A percentile compares a stretch with the other conserved stretches of the same genome.
phyloP scores from a whole-genome alignment of 1,139 yeast genomes.

The Saccharomyces hybrid region DNA sequence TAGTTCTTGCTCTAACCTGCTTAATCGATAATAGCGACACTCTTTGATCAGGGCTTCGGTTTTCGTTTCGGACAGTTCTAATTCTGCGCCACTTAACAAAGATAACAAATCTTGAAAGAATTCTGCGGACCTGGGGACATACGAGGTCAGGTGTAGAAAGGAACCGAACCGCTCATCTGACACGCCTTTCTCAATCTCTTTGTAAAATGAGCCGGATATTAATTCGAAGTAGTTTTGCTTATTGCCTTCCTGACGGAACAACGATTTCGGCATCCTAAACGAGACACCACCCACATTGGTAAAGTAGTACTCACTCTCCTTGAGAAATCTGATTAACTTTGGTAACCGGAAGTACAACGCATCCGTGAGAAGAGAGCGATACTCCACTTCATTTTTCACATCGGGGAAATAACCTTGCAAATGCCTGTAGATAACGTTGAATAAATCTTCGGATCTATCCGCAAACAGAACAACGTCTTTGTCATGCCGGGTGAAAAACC shows the following conservation, averaged over 20 bases:
- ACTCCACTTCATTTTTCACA: slow-evolving; percentile 51
- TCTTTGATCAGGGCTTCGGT: slow-evolving; percentile 46
- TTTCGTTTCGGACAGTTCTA: slow-evolving; percentile 49
- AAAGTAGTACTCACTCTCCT: slow-evolving; percentile 45
- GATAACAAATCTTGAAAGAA: slow-evolving; percentile 53
- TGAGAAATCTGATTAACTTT: slow-evolving; percentile 42
- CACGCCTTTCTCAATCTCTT: slow-evolving; percentile 38
- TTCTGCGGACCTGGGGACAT: slow-evolving; percentile 44
- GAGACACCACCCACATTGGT: slow-evolving; percentile 54
- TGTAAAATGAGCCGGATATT: slow-evolving; percentile 43
- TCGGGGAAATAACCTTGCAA: slow-evolving; percentile 65
- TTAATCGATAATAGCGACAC: slow-evolving; percentile 65
- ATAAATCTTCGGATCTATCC: slow-evolving; percentile 63
- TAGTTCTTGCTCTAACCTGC: slow-evolving; percentile 61
- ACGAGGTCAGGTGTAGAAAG: slow-evolving; percentile 51
- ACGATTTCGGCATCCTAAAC: slow-evolving; percentile 48
- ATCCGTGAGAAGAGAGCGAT: slow-evolving; percentile 56
- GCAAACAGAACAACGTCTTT: slow-evolving; percentile 40
- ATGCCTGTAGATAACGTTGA: slow-evolving; percentile 57
- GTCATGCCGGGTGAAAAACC: slow-evolving; percentile 29
- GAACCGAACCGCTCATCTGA: slow-evolving; percentile 51
- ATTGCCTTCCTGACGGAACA: slow-evolving; percentile 55
- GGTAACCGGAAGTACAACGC: slow-evolving; percentile 61
- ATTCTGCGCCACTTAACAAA: slow-evolving; percentile 48
- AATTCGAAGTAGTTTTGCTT: slow-evolving; percentile 66